Evolutionary conservation across 1,284 basidiomycete species (phyloP).

Genomic region (Sutorius eximius): DNA sequence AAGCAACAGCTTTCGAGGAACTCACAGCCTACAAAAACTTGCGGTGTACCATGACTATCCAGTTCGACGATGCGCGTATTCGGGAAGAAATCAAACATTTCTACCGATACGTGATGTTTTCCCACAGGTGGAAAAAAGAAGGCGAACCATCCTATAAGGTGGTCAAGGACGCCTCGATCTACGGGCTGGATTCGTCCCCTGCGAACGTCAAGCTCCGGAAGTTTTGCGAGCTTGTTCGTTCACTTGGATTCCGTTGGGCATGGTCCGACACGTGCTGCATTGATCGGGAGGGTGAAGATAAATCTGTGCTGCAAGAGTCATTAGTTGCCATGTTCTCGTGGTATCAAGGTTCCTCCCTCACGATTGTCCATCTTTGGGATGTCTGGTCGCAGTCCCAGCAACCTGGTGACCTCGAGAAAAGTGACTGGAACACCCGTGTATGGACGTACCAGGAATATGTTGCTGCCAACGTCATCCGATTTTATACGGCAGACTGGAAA

Average conservation of each 20-base stretch:
- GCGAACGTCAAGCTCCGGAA: background rate
- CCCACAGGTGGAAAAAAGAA: no score
- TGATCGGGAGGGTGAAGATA: background rate
- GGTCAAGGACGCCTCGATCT: constrained; percentile 13
- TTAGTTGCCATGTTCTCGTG: no score
- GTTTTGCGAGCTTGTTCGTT: background rate
- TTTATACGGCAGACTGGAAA: constrained; percentile 16
- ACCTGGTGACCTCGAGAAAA: background rate
- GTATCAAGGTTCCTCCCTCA: no score
- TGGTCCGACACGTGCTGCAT: background rate
- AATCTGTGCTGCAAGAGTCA: background rate
- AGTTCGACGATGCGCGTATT: no score
- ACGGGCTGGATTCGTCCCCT: background rate
- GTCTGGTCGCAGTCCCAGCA: background rate
- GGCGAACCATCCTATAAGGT: constrained; percentile 1
- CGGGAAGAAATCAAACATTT: no score
- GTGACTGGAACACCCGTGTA: background rate
- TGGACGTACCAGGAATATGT: constrained; percentile 13
- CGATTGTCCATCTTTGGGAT: background rate
- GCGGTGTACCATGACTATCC: no score
- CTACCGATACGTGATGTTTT: no score
- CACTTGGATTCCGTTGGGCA: background rate
- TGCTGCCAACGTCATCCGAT: background rate
- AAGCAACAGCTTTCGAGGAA: constrained; percentile 3
- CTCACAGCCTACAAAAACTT: background rate